Evolutionary conservation across 345 rosid species (phyloP).

Genomic region (Camelina sativa): DNA sequence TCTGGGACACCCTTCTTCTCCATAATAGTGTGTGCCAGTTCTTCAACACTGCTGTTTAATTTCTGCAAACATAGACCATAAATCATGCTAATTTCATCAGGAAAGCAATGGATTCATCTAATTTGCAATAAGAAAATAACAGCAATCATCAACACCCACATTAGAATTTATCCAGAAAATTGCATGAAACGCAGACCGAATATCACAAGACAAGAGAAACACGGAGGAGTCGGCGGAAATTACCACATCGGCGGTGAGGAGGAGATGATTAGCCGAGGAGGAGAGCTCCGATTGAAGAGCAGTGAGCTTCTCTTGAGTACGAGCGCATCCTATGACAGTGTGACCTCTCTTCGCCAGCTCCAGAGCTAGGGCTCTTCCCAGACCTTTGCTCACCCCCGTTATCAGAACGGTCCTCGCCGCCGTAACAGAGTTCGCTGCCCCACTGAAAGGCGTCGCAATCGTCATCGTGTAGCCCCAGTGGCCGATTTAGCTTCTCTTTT

Average conservation of each 20-base stretch:
- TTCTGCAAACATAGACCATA: slow-evolving; percentile 51
- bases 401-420: slow-evolving; percentile 60
- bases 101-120: neutral
- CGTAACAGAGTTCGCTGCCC: slow-evolving; percentile 41
- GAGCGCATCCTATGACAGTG: slow-evolving; percentile 88
- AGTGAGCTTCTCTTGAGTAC: slow-evolving; percentile 72
- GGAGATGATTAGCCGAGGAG: slow-evolving; percentile 62
- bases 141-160: slow-evolving; percentile 9
- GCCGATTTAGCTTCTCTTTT: slow-evolving; percentile 16
- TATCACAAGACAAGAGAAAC: neutral
- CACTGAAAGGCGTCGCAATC: slow-evolving; percentile 49
- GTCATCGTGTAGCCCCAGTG: slow-evolving; percentile 22
- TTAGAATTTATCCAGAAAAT: neutral
- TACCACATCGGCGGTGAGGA: slow-evolving; percentile 81
- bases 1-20: slow-evolving; percentile 92
- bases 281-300: slow-evolving; percentile 68
- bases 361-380: slow-evolving; percentile 85
- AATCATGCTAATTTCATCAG: neutral
- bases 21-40: slow-evolving; percentile 65
- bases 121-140: neutral
- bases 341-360: slow-evolving; percentile 92
- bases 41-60: slow-evolving; percentile 73
- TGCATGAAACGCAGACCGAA: slow-evolving; percentile 13
- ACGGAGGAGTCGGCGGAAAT: slow-evolving; percentile 10
- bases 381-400: slow-evolving; percentile 89